phyloP scores from a whole-genome alignment of 169 alveolate species.

The Eimeria maxima region DNA sequence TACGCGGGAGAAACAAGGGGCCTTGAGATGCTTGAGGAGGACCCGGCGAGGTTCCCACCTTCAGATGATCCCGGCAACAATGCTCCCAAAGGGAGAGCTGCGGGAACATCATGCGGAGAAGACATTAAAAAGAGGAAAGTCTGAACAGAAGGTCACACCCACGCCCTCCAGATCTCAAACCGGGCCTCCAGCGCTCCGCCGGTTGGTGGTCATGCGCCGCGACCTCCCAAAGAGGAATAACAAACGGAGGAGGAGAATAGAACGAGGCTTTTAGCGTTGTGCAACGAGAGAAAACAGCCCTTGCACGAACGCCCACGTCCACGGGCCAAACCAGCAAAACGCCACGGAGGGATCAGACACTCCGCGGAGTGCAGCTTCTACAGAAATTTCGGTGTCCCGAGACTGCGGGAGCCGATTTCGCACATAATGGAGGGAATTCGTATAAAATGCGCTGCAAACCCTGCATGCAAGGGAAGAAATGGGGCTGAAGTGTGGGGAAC shows the following conservation, averaged over 20 bases:
- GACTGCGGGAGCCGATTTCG: background rate
- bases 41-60: background rate
- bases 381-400: conserved; percentile 8
- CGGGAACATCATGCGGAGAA: background rate
- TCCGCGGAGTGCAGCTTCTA: background rate
- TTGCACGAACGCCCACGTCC: background rate
- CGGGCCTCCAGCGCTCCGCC: background rate
- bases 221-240: background rate
- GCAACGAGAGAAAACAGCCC: background rate
- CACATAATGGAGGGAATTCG: background rate
- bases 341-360: background rate
- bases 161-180: background rate
- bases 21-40: background rate
- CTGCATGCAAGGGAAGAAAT: background rate
- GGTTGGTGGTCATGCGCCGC: background rate
- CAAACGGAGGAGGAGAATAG: background rate
- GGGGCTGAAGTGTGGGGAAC: conserved; percentile 55
- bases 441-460: background rate
- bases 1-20: background rate
- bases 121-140: background rate
- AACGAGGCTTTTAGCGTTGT: background rate
- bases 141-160: background rate
- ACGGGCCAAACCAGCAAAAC: background rate
- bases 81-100: background rate
- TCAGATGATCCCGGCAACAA: background rate